Evolutionary conservation across 2,329 filamentous ascomycete genomes (phyloP).

Genomic region (Pseudophaeomoniella oleicola): DNA sequence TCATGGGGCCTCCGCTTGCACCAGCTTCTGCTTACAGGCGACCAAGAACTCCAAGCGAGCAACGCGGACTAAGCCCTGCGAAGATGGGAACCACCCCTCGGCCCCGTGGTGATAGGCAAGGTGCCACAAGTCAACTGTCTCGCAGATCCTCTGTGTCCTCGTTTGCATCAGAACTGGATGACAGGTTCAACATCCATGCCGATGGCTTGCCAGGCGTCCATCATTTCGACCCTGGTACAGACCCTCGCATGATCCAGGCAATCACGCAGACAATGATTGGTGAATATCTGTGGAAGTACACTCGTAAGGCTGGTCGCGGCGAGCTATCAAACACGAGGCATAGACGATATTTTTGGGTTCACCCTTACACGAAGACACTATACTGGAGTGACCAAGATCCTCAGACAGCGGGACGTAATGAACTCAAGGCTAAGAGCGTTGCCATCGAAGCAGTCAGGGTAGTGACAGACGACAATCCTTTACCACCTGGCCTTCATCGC

Average conservation of each 20-base stretch:
- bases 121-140: conserved; percentile 27
- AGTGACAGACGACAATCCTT: conserved; percentile 85
- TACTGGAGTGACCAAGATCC: conserved; percentile 96
- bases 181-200: conserved; percentile 64
- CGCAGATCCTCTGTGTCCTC: conserved; percentile 83
- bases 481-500: conserved; percentile 83
- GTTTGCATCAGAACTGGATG: conserved; percentile 86
- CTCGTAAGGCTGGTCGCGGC: conserved; percentile 77
- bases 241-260: conserved; percentile 96
- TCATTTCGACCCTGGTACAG: conserved; percentile 58
- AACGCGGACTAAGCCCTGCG: conserved; percentile 27
- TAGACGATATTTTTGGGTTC: conserved; percentile 96
- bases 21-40: conserved; percentile 62
- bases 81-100: conserved; percentile 47
- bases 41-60: conserved; percentile 47
- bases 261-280: conserved; percentile 99
- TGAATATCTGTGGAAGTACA: conserved; percentile 98
- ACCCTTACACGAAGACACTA: conserved; percentile 87
- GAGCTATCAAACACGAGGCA: conserved; percentile 83
- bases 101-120: conserved; percentile 20
- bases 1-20: conserved; percentile 73
- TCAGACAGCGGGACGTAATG: conserved; percentile 57
- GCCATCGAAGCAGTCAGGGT: conserved; percentile 86
- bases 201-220: conserved; percentile 39
- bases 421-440: conserved; percentile 76